These are phyloP conservation scores for Tetrahymena malaccensis DNA, from an alignment of 73 alveolate species.

Conservation along the genomic window DNA sequence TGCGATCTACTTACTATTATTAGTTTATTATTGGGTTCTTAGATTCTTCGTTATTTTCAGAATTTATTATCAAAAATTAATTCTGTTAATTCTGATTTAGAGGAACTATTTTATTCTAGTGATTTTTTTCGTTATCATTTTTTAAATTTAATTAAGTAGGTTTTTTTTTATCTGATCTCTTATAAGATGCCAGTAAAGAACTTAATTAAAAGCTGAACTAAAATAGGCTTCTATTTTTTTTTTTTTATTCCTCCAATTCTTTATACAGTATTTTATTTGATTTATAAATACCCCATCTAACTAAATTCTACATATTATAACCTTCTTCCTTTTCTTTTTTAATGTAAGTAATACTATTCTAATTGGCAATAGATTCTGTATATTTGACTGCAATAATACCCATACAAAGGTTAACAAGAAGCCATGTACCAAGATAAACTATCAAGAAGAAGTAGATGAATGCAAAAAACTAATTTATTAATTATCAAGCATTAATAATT, in stretches of 20 bases:
- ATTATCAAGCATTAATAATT: background rate
- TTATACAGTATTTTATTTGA: background rate
- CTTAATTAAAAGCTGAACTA: background rate
- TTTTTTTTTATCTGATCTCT: background rate
- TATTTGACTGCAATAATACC: conserved; percentile 78
- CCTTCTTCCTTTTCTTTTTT: background rate
- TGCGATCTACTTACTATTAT: background rate
- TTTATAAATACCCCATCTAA: background rate
- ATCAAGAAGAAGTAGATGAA: conserved; percentile 60
- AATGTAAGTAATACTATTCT: background rate
- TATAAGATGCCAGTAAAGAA: background rate
- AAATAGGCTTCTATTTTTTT: background rate
- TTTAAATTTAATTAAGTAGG: background rate
- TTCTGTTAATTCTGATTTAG: background rate
- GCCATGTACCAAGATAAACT: conserved; percentile 78
- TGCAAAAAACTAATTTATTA: background rate
- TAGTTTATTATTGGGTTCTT: background rate
- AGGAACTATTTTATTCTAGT: background rate
- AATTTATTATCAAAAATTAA: no score
- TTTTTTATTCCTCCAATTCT: background rate
- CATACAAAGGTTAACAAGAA: conserved; percentile 73
- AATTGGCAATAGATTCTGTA: conserved; percentile 4
- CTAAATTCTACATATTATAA: background rate
- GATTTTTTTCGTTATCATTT: background rate
- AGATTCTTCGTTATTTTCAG: background rate